Evolutionary conservation across 257 asterid genomes (phyloP), one percentile per base, ranked within the genome.

Genomic region (Voacanga thouarsii): DNA sequence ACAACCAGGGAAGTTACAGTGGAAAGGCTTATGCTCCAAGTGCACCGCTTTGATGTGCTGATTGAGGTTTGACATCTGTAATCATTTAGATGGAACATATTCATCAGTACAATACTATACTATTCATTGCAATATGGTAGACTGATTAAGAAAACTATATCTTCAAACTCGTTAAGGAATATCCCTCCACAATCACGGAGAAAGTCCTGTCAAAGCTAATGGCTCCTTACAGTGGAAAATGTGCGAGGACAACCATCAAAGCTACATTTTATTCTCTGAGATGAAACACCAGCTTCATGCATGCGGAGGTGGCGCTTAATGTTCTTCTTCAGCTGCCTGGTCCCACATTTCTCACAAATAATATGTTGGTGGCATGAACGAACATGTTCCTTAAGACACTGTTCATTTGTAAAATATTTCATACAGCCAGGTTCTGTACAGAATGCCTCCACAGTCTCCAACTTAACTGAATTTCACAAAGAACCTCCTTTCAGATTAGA

Each of bases 341-440:
- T 81, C 78, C 97, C 96, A 78, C 99, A 96, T 81, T 80, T 83
- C 82, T 88, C 96, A 76, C 99, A 96, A 15, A 50, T 76, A 68
- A 88, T 37, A 83, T 90, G 83, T 77, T 84, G 97, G 86, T 93
- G 99, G 75, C 92, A 87, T 53, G 89, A 78, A 63, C 74, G 78
- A 15, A 89, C 83, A 82, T 96, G 99, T 83, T 89, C 96, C 85
- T 82, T 91, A 33, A 96, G 96, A 79, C 94, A 92, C 81, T 85
- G 79, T 77, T 84, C 92, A 49, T 92, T 91, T 11, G 92, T 86
- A 81, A 93, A 96, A 72, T 85, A 89, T 72, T 90, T 93, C 97
- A 96, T 87, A 85, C 99, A 96, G 30, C 88, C 94, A 14, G 92
- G 92, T 79, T 92, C 98, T 6, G 89, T 72, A 82, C 99, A 95